Conservation (phyloP, 257 asterid species). For the Ilex aquifolium region DNA sequence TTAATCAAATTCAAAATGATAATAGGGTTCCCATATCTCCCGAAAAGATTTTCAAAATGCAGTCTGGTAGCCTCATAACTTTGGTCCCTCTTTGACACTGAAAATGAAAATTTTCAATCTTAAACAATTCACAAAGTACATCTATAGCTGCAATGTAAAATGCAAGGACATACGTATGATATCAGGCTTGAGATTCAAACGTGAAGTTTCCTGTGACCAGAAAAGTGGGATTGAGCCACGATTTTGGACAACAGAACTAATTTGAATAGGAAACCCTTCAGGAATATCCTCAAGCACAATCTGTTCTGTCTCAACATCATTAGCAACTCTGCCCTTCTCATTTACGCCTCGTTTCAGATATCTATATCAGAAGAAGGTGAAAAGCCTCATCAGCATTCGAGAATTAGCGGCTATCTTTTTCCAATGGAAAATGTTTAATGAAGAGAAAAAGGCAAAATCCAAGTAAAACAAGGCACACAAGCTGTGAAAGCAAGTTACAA, state of each 20-base stretch:
- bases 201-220: slow-evolving; percentile 99
- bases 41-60: slow-evolving; percentile 80
- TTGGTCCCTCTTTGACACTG: slow-evolving; percentile 93
- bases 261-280: slow-evolving; percentile 63
- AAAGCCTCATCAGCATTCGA: slow-evolving; percentile 10
- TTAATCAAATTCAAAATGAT: slow-evolving; percentile 88
- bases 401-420: too few species aligned
- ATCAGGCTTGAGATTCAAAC: slow-evolving; percentile 85
- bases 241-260: slow-evolving; percentile 90
- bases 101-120: slow-evolving; percentile 19
- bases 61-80: slow-evolving; percentile 83
- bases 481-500: too few species aligned
- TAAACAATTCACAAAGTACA: not conserved
- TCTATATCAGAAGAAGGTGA: slow-evolving; percentile 33
- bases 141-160: not conserved
- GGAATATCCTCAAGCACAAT: slow-evolving; percentile 69
- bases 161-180: slow-evolving; percentile 63
- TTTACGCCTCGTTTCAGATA: slow-evolving; percentile 94
- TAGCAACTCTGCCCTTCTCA: slow-evolving; percentile 88
- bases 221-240: slow-evolving; percentile 98
- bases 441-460: too few species aligned
- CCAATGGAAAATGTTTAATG: slow-evolving; percentile 1
- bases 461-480: too few species aligned
- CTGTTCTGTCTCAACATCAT: slow-evolving; percentile 97
- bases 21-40: slow-evolving; percentile 93